Percentiles rank a stretch among this genome's conserved stretches.
Evolutionary conservation across 495 filamentous ascomycete genomes (phyloP).

Genomic region (Penicillium diatomitis): DNA sequence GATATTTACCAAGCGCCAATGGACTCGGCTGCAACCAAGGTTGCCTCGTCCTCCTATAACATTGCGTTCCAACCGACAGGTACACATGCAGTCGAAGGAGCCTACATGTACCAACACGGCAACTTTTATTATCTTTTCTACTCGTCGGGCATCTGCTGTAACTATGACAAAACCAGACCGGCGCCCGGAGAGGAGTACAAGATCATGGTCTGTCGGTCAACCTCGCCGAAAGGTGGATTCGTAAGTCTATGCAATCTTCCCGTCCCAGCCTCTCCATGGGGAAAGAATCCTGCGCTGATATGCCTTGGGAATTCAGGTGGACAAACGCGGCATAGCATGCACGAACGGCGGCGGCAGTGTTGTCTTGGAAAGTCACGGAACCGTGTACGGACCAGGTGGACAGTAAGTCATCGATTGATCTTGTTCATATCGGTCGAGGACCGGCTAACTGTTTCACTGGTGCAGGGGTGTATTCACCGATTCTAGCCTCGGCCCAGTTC

Average conservation of each 20-base stretch:
- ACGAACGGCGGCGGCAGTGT: slow-evolving; percentile 53
- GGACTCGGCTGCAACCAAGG: slow-evolving; percentile 34
- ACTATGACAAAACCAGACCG: slow-evolving; percentile 42
- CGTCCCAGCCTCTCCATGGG: neutral
- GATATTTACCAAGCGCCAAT: slow-evolving; percentile 58
- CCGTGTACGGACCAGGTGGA: slow-evolving; percentile 66
- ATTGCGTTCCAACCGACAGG: slow-evolving; percentile 48
- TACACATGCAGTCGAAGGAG: slow-evolving; percentile 48
- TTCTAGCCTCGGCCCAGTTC: slow-evolving; percentile 38
- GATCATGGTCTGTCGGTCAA: slow-evolving; percentile 58
- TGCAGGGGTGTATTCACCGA: slow-evolving; percentile 41
- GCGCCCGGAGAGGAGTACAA: slow-evolving; percentile 57
- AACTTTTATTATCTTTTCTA: slow-evolving; percentile 65
- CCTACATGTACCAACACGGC: slow-evolving; percentile 48
- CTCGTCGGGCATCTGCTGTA: slow-evolving; percentile 58
- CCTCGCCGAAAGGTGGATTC: slow-evolving; percentile 45
- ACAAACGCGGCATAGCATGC: slow-evolving; percentile 49
- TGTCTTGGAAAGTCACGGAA: slow-evolving; percentile 52
- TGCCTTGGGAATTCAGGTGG: slow-evolving; percentile 23
- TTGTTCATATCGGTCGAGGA: neutral
- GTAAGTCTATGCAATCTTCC: slow-evolving; percentile 18
- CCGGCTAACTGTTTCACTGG: slow-evolving; percentile 3
- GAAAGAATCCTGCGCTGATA: neutral
- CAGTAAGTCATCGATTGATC: slow-evolving; percentile 32
- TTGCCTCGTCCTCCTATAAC: slow-evolving; percentile 28